phyloP scores from a whole-genome alignment of 176 grass and related monocot genomes.

The Leersia perrieri region DNA sequence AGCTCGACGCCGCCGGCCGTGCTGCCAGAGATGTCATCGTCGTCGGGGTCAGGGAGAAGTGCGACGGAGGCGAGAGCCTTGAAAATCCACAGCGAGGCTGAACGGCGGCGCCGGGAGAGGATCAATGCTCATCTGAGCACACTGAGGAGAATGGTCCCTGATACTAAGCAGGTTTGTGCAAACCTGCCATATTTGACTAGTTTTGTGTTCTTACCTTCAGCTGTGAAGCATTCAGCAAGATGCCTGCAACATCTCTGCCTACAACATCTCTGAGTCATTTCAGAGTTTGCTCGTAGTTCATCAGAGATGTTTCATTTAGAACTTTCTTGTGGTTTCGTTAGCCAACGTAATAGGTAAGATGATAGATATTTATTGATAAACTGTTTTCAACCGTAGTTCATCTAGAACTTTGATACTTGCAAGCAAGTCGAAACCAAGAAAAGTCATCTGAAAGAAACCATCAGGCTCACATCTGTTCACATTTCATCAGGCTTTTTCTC shows the following conservation, averaged over 20 bases:
- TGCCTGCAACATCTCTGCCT: no score
- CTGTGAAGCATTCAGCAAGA: not conserved
- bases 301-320: not conserved
- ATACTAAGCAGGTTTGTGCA: slow-evolving; percentile 60
- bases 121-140: slow-evolving; percentile 79
- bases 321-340: not conserved
- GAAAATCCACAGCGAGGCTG: slow-evolving; percentile 84
- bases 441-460: not conserved
- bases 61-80: slow-evolving; percentile 52
- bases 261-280: not conserved
- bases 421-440: not conserved
- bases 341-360: not conserved
- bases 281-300: not conserved
- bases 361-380: not conserved
- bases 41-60: slow-evolving; percentile 32
- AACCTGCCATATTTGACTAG: not conserved
- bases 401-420: not conserved
- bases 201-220: not conserved
- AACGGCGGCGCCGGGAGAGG: slow-evolving; percentile 76
- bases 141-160: slow-evolving; percentile 75
- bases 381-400: not conserved
- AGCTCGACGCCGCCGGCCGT: slow-evolving; percentile 4
- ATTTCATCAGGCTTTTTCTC: not conserved
- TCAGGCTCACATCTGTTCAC: slow-evolving; percentile 10
- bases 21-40: slow-evolving; percentile 30